Evolutionary conservation across 1,284 basidiomycete species (phyloP).

Genomic region (Blastosporella zonata): DNA sequence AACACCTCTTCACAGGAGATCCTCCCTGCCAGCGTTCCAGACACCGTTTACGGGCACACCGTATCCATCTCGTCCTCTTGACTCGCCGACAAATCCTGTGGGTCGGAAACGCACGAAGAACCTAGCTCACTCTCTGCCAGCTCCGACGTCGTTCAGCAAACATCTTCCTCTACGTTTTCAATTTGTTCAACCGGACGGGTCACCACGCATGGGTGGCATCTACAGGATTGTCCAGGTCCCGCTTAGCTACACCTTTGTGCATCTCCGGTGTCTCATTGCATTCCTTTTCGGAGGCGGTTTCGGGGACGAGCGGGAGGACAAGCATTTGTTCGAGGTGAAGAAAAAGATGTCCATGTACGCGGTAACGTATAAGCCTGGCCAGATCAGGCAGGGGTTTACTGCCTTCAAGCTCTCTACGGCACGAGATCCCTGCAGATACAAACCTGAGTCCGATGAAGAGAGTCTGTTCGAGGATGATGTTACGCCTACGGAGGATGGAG

Average conservation of each 20-base stretch:
- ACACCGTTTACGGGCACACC: slow-evolving; percentile 30
- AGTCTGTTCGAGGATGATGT: slow-evolving; percentile 22
- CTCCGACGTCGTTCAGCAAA: slow-evolving; percentile 44
- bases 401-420: slow-evolving; percentile 53
- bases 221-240: slow-evolving; percentile 69
- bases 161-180: slow-evolving; percentile 70
- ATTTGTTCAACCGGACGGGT: slow-evolving; percentile 38
- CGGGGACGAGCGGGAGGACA: slow-evolving; percentile 25
- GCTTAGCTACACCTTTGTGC: slow-evolving; percentile 63
- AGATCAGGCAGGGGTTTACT: slow-evolving; percentile 50
- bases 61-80: slow-evolving; percentile 37
- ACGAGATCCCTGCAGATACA: slow-evolving; percentile 53
- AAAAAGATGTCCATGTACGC: slow-evolving; percentile 41
- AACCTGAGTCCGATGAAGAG: slow-evolving; percentile 29
- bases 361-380: slow-evolving; percentile 41
- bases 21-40: slow-evolving; percentile 19
- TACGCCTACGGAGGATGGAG: slow-evolving; percentile 22
- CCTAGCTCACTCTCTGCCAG: slow-evolving; percentile 38
- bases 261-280: slow-evolving; percentile 58
- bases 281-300: slow-evolving; percentile 53
- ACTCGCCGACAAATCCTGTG: slow-evolving; percentile 57
- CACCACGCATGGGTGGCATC: slow-evolving; percentile 42
- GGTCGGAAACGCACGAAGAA: slow-evolving; percentile 39
- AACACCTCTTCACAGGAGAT: slow-evolving; percentile 16
- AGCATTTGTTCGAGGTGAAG: slow-evolving; percentile 61